Percentiles rank a stretch among this genome's conserved stretches.
phyloP scores from a whole-genome alignment of 306 rosid genomes.

The Castanea mollissima region DNA sequence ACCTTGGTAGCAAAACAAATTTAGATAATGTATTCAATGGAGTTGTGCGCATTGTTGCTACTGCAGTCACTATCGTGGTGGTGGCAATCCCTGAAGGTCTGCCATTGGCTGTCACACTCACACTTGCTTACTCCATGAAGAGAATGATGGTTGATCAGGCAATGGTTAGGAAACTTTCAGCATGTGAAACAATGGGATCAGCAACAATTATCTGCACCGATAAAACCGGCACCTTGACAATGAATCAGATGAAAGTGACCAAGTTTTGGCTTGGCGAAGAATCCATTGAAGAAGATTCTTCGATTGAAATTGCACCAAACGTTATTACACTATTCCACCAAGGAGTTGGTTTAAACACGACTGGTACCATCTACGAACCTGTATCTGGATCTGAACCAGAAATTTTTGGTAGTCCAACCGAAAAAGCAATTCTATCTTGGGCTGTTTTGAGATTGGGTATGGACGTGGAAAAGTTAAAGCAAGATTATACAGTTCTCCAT shows the following conservation, averaged over 20 bases:
- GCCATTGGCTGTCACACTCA: constrained; percentile 84
- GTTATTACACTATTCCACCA: constrained; percentile 55
- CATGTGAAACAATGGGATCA: constrained; percentile 93
- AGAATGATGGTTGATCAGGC: constrained; percentile 94
- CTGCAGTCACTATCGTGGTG: constrained; percentile 82
- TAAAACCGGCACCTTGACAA: constrained; percentile 80
- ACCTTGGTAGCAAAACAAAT: constrained; percentile 33
- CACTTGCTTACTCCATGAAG: constrained; percentile 90
- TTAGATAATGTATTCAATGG: constrained; percentile 45
- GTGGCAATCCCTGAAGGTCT: constrained; percentile 95
- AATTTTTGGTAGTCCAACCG: constrained; percentile 81
- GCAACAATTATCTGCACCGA: constrained; percentile 90
- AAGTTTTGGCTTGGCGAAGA: constrained; percentile 68
- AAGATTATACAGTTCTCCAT: constrained; percentile 42
- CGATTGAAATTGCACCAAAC: constrained; percentile 27
- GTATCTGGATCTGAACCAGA: constrained; percentile 52
- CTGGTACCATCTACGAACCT: constrained; percentile 58
- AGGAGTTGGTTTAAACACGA: constrained; percentile 74
- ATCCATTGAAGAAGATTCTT: constrained; percentile 33
- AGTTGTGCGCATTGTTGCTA: constrained; percentile 56
- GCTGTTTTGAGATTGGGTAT: constrained; percentile 59
- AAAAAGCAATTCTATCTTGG: constrained; percentile 82
- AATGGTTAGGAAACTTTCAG: constrained; percentile 88
- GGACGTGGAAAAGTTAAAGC: constrained; percentile 62
- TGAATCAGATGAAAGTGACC: constrained; percentile 77